Percentiles rank a stretch among this genome's conserved stretches.
Conservation (phyloP, 108 stramenopile genomes). For the Licmophora abbreviata region DNA sequence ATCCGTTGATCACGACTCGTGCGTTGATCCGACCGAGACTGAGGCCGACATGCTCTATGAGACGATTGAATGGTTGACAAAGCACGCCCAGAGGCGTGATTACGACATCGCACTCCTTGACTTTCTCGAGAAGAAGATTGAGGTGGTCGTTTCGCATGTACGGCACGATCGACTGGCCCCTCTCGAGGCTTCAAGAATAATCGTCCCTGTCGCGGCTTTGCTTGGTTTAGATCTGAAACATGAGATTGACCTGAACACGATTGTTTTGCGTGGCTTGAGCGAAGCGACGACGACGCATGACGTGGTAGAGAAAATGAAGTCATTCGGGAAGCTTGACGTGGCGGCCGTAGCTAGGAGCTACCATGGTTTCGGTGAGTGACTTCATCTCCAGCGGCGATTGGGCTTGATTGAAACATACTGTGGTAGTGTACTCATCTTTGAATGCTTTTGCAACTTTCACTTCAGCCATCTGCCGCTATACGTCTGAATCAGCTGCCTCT, state of each 20-base stretch:
- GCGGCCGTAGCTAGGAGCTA: slow-evolving; percentile 12
- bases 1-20: slow-evolving; percentile 8
- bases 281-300: slow-evolving; percentile 5
- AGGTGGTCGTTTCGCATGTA: slow-evolving; percentile 21
- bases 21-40: slow-evolving; percentile 12
- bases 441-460: no score
- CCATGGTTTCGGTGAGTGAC: slow-evolving; percentile 11
- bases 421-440: no score
- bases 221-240: slow-evolving; percentile 13
- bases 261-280: slow-evolving; percentile 13
- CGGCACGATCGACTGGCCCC: slow-evolving; percentile 16
- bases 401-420: no score
- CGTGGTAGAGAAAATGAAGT: neutral
- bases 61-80: slow-evolving; percentile 20
- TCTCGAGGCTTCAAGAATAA: slow-evolving; percentile 18
- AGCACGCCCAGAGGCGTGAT: neutral
- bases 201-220: slow-evolving; percentile 18
- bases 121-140: slow-evolving; percentile 16
- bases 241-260: slow-evolving; percentile 9
- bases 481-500: no score
- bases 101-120: slow-evolving; percentile 7
- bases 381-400: no score
- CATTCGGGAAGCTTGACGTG: slow-evolving; percentile 15
- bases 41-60: slow-evolving; percentile 24
- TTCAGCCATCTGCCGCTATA: no score